Base-by-base conservation (phyloP, 1,284 basidiomycete species). In the Ganoderma lucidum region DNA sequence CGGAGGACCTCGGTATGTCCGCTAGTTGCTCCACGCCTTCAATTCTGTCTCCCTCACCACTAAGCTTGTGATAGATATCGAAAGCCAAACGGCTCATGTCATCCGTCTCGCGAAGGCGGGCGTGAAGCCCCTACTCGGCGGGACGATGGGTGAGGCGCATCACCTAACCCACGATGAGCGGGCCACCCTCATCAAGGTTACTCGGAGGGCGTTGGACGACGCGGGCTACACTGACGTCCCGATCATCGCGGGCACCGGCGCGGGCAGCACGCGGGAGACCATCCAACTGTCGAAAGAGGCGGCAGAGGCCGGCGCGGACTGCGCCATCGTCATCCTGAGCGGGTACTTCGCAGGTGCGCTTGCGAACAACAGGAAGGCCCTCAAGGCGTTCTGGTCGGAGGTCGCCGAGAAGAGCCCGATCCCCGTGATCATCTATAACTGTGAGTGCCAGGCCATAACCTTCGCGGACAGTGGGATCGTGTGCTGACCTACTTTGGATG, bases 371-470 rank as follows among this genome's bases (percentile, higher is more conserved):
- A 86, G 83, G 74, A 82, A 84, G 23, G 94, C 95, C 0, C 84
- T 97, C 75, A 93, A 93, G 81, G 86, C 87, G 6, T 96, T 92
- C 82, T 97, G 89, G 83, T 83, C 85, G 44, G 93, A 95, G 73
- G 89, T 96, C 35, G 84, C 93, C 19, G 85, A 89, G 74, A 91
- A 89, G 74, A 93, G 91, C 69, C 93, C 94, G 2, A 88, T 97
- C 70, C 96, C 96, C 5, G 88, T 97, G 68, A 91, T 97, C 78
- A 88, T 96, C 69, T 97, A 97, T 84, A 97, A 97, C 79, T 97
- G 93, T 93, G 75, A 80, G 90, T 81, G 35, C 64, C 58, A 19
- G n/a, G 6, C 37, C 19, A 59, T 39, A 59, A 59, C 37, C 12
- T 61, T 19, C 32, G 58, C 6, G 37, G 10, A 35, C 30, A 14